Percentiles rank a stretch among this genome's conserved stretches.
Conservation (phyloP, 208 protist species). For the Crithidia bombi region DNA sequence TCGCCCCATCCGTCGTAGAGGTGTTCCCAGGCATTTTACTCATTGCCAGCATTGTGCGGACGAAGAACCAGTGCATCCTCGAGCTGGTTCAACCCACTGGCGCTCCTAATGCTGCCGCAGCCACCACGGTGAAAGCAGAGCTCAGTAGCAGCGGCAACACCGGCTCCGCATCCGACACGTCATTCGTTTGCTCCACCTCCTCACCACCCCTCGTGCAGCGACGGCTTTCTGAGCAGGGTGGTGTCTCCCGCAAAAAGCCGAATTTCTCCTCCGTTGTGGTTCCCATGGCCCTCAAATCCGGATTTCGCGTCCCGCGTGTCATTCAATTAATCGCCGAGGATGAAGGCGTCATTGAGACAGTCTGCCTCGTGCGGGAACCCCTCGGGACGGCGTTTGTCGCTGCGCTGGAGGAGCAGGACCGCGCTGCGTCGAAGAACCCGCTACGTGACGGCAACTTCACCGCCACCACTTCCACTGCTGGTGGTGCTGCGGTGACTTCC, state of each 20-base stretch:
- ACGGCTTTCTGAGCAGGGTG: constrained; percentile 1
- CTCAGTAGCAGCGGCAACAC: not conserved
- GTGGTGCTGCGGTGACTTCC: not conserved
- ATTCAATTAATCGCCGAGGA: constrained; percentile 68
- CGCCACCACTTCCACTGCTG: not conserved
- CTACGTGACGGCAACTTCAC: not conserved
- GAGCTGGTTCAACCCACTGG: constrained; percentile 44
- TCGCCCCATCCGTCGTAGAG: constrained; percentile 40
- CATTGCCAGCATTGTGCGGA: constrained; percentile 52
- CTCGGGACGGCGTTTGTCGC: not conserved
- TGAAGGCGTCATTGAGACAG: constrained; percentile 69
- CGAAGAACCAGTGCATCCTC: constrained; percentile 60
- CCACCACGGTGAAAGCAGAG: not conserved
- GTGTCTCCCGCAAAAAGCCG: not conserved
- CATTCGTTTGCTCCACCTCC: not conserved
- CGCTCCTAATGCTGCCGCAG: not conserved
- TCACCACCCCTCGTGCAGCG: constrained; percentile 4
- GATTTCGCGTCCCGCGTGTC: constrained; percentile 53
- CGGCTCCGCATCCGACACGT: not conserved
- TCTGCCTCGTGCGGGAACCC: constrained; percentile 58
- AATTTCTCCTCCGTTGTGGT: not conserved
- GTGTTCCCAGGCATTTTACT: constrained; percentile 57
- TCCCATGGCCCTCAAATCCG: constrained; percentile 28
- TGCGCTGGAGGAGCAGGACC: constrained; percentile 5
- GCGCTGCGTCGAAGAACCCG: not conserved